Conservation (phyloP, 1,139 yeast genomes). For the Saccharomycopsis phalli region DNA sequence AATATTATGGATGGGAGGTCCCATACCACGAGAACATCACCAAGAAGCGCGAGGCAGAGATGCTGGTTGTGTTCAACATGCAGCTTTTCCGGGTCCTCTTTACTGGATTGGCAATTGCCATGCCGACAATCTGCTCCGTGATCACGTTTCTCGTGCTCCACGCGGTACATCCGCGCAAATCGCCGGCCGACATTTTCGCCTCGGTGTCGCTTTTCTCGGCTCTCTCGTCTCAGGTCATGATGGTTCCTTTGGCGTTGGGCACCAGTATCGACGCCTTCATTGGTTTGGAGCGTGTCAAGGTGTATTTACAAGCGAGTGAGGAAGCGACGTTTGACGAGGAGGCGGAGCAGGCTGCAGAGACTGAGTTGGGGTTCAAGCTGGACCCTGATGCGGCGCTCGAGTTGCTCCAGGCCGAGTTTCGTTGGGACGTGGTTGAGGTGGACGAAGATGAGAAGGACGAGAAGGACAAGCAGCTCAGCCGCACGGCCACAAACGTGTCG, state of each 20-base stretch:
- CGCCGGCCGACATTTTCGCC: constrained; percentile 57
- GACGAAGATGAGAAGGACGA: constrained; percentile 12
- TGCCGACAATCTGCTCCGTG: constrained; percentile 40
- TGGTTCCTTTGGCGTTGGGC: constrained; percentile 40
- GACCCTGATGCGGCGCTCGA: constrained; percentile 34
- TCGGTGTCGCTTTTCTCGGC: constrained; percentile 59
- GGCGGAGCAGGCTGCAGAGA: constrained; percentile 20
- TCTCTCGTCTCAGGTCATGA: constrained; percentile 51
- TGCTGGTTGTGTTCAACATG: constrained; percentile 33
- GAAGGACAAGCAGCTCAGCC: constrained; percentile 14
- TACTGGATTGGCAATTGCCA: constrained; percentile 34
- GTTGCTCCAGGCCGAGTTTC: constrained; percentile 43
- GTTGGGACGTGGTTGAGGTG: constrained; percentile 41
- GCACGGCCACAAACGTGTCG: constrained; percentile 5
- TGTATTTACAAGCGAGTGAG: constrained; percentile 31
- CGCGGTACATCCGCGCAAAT: constrained; percentile 24
- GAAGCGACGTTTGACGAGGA: constrained; percentile 10
- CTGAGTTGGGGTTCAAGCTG: constrained; percentile 20
- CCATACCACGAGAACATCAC: constrained; percentile 37
- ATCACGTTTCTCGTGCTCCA: constrained; percentile 38
- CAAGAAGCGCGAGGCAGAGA: constrained; percentile 33
- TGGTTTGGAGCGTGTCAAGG: constrained; percentile 43
- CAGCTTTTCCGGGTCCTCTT: constrained; percentile 35
- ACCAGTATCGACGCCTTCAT: constrained; percentile 46
- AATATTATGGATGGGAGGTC: constrained; percentile 69